Percentiles rank a stretch among this genome's conserved stretches.
Evolutionary conservation across 306 rosid species (phyloP).

Genomic region (Trifolium subterraneum): DNA sequence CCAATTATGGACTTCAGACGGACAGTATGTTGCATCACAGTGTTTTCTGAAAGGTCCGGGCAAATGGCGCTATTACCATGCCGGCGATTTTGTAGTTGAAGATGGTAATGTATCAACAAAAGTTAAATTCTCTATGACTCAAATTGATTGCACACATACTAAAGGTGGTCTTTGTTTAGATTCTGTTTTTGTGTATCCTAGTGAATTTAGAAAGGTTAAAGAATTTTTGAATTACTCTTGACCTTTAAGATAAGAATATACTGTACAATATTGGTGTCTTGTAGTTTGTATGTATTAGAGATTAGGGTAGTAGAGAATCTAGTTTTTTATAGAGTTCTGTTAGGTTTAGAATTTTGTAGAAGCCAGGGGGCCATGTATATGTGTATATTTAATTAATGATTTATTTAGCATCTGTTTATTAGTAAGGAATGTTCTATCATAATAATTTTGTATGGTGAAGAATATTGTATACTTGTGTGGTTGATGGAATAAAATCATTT

Average conservation of each 20-base stretch:
- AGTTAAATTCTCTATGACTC: constrained; percentile 88
- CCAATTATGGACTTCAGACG: constrained; percentile 90
- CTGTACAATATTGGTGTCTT: not conserved
- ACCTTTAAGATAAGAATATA: constrained; percentile 37
- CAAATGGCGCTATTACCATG: constrained; percentile 77
- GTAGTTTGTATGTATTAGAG: constrained; percentile 38
- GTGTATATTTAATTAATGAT: not conserved
- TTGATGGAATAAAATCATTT: constrained; percentile 11
- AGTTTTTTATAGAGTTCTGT: constrained; percentile 51
- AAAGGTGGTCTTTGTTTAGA: constrained; percentile 97
- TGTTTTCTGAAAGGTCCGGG: constrained; percentile 73
- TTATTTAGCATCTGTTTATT: constrained; percentile 3
- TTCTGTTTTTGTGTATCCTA: constrained; percentile 74
- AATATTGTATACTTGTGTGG: constrained; percentile 29
- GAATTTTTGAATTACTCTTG: constrained; percentile 57
- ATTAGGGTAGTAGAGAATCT: constrained; percentile 49
- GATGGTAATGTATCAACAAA: constrained; percentile 60
- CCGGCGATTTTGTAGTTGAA: constrained; percentile 78
- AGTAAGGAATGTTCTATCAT: constrained; percentile 32
- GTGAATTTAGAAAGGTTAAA: constrained; percentile 59
- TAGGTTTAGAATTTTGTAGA: constrained; percentile 42
- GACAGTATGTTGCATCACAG: constrained; percentile 70
- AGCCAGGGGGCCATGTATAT: constrained; percentile 25
- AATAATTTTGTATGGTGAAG: constrained; percentile 28
- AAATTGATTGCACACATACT: constrained; percentile 96